These are phyloP conservation scores for Moricandia arvensis DNA, from an alignment of 345 rosid species.

Conservation along the genomic window DNA sequence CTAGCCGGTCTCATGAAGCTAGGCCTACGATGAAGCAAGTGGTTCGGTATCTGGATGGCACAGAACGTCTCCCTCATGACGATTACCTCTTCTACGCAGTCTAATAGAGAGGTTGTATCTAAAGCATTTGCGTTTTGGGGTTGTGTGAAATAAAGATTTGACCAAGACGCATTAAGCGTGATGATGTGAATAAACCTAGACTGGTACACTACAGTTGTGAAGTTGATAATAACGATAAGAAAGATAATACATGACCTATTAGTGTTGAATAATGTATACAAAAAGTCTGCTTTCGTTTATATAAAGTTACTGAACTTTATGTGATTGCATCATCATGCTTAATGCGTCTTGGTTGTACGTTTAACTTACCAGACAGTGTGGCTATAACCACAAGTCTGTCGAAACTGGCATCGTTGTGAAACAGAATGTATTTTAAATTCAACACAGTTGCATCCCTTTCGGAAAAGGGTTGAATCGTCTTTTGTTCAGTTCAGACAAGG, in stretches of 20 bases:
- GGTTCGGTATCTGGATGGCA: slow-evolving; percentile 37
- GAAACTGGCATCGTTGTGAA: no score
- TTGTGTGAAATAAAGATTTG: background rate
- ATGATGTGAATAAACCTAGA: background rate
- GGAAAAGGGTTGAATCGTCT: no score
- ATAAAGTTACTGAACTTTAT: background rate
- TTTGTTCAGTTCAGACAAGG: no score
- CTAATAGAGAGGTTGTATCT: background rate
- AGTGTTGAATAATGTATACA: background rate
- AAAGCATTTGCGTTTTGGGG: background rate
- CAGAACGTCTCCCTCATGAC: slow-evolving; percentile 25
- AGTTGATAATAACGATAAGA: background rate
- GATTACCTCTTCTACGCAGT: slow-evolving; percentile 11
- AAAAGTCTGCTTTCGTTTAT: background rate
- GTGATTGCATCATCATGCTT: no score
- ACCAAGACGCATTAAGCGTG: background rate
- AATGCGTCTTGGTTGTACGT: no score
- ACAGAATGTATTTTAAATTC: no score
- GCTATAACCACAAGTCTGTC: no score
- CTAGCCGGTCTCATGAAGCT: slow-evolving; percentile 11
- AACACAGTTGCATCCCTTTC: no score
- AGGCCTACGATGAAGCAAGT: slow-evolving; percentile 38
- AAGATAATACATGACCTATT: background rate
- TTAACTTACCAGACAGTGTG: no score
- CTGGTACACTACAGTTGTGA: background rate